Percentiles rank a stretch among this genome's conserved stretches.
Conservation (phyloP, 495 filamentous ascomycete species). For the Hyaloscypha variabilis region DNA sequence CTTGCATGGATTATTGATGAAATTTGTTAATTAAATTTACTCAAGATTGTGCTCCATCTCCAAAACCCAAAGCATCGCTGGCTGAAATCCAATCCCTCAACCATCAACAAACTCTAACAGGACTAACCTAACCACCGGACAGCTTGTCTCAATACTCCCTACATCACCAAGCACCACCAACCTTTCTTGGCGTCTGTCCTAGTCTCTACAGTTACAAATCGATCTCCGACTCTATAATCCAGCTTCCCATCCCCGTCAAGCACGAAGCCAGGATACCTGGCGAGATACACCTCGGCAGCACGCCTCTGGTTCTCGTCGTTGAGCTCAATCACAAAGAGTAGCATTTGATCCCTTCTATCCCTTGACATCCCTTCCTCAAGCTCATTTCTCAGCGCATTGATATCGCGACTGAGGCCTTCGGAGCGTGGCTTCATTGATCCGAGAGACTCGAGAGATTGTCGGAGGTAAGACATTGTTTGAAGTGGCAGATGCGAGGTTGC, state of each 20-base stretch:
- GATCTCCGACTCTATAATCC: not conserved
- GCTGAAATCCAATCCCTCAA: too few relatives aligned
- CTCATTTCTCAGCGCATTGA: not conserved
- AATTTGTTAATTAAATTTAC: too few relatives aligned
- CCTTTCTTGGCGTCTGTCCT: not conserved
- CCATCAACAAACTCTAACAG: too few relatives aligned
- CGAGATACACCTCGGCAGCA: not conserved
- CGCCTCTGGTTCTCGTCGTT: not conserved
- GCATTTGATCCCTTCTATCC: slow-evolving; percentile 2
- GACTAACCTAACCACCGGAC: too few relatives aligned
- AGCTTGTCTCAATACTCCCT: not conserved
- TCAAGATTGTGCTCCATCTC: too few relatives aligned
- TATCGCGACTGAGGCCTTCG: not conserved
- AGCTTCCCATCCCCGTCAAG: not conserved
- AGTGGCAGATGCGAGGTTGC: not conserved
- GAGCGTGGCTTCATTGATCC: not conserved
- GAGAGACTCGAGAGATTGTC: not conserved
- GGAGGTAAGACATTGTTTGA: not conserved
- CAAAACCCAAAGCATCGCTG: too few relatives aligned
- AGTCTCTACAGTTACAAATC: not conserved
- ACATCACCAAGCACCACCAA: not conserved
- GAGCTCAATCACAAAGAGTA: not conserved
- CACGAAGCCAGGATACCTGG: slow-evolving; percentile 3
- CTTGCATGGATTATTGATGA: too few relatives aligned
- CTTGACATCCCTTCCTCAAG: slow-evolving; percentile 4